These are phyloP conservation scores for Xerocomus brunneocitrinus DNA, from an alignment of 768 basidiomycete species.

Conservation along the genomic window DNA sequence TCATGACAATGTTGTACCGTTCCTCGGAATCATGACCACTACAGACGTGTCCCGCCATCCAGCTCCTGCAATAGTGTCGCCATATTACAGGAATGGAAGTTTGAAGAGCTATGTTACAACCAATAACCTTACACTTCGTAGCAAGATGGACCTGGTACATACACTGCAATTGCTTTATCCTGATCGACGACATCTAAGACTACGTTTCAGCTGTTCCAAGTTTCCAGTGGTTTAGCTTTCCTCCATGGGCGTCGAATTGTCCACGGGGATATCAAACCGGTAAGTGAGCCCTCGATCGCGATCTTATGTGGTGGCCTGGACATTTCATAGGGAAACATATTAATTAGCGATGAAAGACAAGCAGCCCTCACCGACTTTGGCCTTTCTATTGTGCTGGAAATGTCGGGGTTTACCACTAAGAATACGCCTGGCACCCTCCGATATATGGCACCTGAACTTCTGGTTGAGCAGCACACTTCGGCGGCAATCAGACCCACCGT, in stretches of 20 bases:
- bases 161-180: neutral
- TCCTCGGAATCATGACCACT: slow-evolving; percentile 19
- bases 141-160: slow-evolving; percentile 23
- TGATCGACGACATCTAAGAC: neutral
- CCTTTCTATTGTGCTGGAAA: slow-evolving; percentile 34
- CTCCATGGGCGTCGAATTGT: slow-evolving; percentile 23
- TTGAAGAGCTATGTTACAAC: slow-evolving; percentile 14
- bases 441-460: slow-evolving; percentile 39
- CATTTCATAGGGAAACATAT: slow-evolving; percentile 32
- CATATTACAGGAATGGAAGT: slow-evolving; percentile 23
- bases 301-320: neutral
- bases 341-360: slow-evolving; percentile 30
- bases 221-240: slow-evolving; percentile 21
- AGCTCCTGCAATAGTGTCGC: slow-evolving; percentile 24
- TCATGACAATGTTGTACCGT: slow-evolving; percentile 23
- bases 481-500: slow-evolving; percentile 19
- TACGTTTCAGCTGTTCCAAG: slow-evolving; percentile 16
- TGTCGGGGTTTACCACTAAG: slow-evolving; percentile 34
- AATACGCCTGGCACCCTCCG: slow-evolving; percentile 33
- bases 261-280: slow-evolving; percentile 39
- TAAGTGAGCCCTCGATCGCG: slow-evolving; percentile 9
- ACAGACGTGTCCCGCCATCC: slow-evolving; percentile 14
- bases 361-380: slow-evolving; percentile 39
- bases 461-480: slow-evolving; percentile 14
- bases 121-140: slow-evolving; percentile 3